phyloP scores from a whole-genome alignment of 768 basidiomycete genomes.

The Hemileccinum impolitum region DNA sequence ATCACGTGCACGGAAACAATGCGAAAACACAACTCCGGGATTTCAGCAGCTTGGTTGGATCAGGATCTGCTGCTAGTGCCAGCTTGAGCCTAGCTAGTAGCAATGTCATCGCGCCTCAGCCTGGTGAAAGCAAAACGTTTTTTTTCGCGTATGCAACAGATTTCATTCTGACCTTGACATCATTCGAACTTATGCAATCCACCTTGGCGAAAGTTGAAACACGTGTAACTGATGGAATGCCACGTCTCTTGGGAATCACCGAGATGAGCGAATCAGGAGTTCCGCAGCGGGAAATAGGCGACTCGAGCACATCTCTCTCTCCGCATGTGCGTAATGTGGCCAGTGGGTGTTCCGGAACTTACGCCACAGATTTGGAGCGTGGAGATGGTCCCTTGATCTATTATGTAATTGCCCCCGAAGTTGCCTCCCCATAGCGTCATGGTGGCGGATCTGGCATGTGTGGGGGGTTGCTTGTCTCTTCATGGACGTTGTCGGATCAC shows the following conservation, averaged over 20 bases:
- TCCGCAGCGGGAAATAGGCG: background rate
- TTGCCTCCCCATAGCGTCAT: too few relatives aligned
- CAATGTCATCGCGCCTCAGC: too few relatives aligned
- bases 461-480: too few relatives aligned
- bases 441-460: too few relatives aligned
- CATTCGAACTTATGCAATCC: background rate
- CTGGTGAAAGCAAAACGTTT: background rate
- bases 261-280: constrained; percentile 1
- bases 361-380: too few relatives aligned
- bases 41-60: background rate
- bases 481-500: too few relatives aligned
- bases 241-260: background rate
- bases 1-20: constrained; percentile 21
- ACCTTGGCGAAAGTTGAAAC: background rate
- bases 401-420: too few relatives aligned
- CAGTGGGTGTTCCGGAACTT: background rate
- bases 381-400: too few relatives aligned
- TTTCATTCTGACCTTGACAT: background rate
- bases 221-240: background rate
- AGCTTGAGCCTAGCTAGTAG: too few relatives aligned
- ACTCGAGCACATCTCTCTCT: background rate
- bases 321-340: background rate
- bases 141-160: background rate
- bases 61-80: background rate
- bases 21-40: too few relatives aligned